phyloP scores from a whole-genome alignment of 352 stramenopile species.

The Pythium vanterpoolii region DNA sequence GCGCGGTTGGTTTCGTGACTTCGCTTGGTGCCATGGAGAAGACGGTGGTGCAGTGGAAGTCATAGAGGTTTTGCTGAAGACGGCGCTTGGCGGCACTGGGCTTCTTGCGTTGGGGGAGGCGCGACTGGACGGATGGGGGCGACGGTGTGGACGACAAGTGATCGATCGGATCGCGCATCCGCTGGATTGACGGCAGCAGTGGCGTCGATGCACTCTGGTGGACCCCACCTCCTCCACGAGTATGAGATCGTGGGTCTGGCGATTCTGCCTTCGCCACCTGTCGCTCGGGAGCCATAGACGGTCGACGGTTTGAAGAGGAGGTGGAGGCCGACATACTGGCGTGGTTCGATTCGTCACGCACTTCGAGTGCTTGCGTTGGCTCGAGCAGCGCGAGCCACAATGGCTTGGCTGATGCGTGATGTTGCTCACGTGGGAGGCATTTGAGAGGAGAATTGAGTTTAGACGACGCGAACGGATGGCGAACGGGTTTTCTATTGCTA shows the following conservation, averaged over 20 bases:
- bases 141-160: conserved; percentile 5
- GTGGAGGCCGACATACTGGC: neutral
- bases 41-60: conserved; percentile 57
- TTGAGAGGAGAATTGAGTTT: conserved; percentile 50
- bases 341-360: neutral
- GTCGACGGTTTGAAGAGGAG: neutral
- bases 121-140: neutral
- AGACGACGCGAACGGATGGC: conserved; percentile 38
- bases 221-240: neutral
- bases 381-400: conserved; percentile 26
- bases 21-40: conserved; percentile 39
- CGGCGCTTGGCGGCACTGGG: conserved; percentile 29
- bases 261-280: neutral
- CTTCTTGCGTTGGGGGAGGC: conserved; percentile 2
- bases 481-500: conserved; percentile 34
- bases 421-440: neutral
- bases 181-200: conserved; percentile 4
- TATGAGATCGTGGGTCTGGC: neutral
- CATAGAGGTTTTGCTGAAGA: conserved; percentile 50
- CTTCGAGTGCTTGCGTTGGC: neutral
- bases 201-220: conserved; percentile 1
- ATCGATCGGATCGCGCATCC: neutral
- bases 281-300: neutral
- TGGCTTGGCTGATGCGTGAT: conserved; percentile 13
- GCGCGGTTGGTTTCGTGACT: neutral